phyloP scores from a whole-genome alignment of 2,329 filamentous ascomycete species.

The Epichloe sibirici region DNA sequence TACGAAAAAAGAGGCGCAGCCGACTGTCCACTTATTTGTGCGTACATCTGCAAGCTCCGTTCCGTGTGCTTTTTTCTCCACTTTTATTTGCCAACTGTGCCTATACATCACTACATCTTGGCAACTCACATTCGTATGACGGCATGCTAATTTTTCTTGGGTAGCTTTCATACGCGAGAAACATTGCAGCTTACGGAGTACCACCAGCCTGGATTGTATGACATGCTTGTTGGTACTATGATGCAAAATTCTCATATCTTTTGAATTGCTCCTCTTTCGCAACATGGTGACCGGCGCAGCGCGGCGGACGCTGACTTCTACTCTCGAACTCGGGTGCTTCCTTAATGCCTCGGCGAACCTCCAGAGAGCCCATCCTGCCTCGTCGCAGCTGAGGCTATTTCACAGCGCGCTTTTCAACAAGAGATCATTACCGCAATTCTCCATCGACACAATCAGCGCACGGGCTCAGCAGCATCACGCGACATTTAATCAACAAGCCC shows the following conservation, averaged over 20 bases:
- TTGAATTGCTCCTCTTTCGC: slow-evolving; percentile 12
- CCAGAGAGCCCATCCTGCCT: slow-evolving; percentile 11
- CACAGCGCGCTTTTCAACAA: neutral
- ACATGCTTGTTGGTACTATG: slow-evolving; percentile 10
- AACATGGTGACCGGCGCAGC: slow-evolving; percentile 38
- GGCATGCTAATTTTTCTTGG: neutral
- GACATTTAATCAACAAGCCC: neutral
- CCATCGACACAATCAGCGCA: neutral
- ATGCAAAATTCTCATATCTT: slow-evolving; percentile 16
- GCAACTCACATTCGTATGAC: neutral
- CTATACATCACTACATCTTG: neutral
- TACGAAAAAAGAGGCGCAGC: too few relatives aligned
- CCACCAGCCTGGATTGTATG: neutral
- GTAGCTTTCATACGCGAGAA: neutral
- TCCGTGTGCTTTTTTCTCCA: neutral
- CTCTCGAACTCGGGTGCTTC: slow-evolving; percentile 24
- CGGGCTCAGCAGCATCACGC: neutral
- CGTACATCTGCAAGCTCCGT: too few relatives aligned
- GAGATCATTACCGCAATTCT: neutral
- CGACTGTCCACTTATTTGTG: too few relatives aligned
- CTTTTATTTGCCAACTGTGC: neutral
- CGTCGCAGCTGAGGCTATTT: slow-evolving; percentile 1
- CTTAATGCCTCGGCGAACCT: slow-evolving; percentile 9
- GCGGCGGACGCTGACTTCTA: slow-evolving; percentile 37
- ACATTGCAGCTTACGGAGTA: neutral